Base-by-base conservation (phyloP, 768 basidiomycete species). In the Trametes cingulata region DNA sequence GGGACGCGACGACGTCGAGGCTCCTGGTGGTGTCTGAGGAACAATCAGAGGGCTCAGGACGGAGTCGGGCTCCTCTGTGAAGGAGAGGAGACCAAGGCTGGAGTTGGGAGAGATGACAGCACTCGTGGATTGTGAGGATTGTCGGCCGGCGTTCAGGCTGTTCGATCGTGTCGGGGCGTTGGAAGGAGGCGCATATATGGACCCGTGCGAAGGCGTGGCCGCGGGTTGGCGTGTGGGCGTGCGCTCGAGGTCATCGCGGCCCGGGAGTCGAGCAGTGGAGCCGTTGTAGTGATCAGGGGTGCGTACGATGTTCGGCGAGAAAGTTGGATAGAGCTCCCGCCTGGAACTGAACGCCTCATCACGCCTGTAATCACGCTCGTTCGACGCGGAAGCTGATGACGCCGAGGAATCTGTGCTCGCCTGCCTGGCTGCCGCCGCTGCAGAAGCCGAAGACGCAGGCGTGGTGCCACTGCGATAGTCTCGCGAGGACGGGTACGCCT, bases 301-400 rank as follows among this genome's bases (percentile, higher is more conserved):
- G 48, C 89, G 85, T 33, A 90, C 76, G 69, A 89, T 86, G 55
- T 76, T 82, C n/a, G 82, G 67, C 1, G 86, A 85, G 65, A 90
- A 91, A 1, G 90, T 90, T 1, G 86, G 77, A 43, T 84, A 82
- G 17, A 90, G 80, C 14, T 84, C 80, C 19, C 69, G 74, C 56
- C 74, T 76, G 6, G 81, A 69, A 0, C 81, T 87, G 65, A 80
- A 88, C 3, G 77, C 76, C 55, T 83, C 80, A 0, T 74, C 10
- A 66, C 56, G 39, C 27, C 29, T 41, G 10, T 17, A 9, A 9
- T 63, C 56, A 13, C 45, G 52, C n/a, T 58, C 67, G 8, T 29
- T 45, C 29, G 67, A 67, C 3, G 67, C 58, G 10, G 67, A 62
- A 9, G 68, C 64, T 15, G 65, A 56, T 6, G 67, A 33, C 6